Base-by-base conservation (phyloP, 768 basidiomycete genomes). In the Aureoboletus auriporus region DNA sequence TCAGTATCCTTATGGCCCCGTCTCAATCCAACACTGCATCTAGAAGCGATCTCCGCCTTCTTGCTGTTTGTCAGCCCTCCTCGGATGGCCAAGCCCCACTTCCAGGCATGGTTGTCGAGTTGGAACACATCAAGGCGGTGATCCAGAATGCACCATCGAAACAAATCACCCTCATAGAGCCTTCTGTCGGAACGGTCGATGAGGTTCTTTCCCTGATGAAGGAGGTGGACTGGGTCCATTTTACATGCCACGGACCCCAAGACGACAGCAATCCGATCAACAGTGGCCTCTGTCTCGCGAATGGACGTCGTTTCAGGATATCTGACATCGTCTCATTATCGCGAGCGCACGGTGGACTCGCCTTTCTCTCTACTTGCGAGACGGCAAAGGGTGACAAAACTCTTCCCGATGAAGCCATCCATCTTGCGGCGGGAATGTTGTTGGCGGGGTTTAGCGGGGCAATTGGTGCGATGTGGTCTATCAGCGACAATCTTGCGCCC, bases 301-400 rank as follows among this genome's bases (percentile, higher is more conserved):
- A 47, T 13, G 6, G 12, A 14, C 28, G 42, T 4, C 47, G 44
- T 11, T 17, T 55, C 12, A 50, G 26, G 17, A 13, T 52, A 1
- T 33, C 46, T 0, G 54, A 47, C n/a, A 41, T 48, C 28, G 43
- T 56, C 8, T 28, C 43, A 2, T n/a, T 47, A 11, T 51, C 54
- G 8, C 41, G 49, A 0, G 55, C 33, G 27, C 67, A 9, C 29
- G 62, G 42, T 29, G 49, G 66, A 34, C 60, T 77, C 28, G 76
- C 69, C 0, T 73, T 75, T 55, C 66, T 78, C 4, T 75, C 75
- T 6, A 75, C 76, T 1, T 78, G 76, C 49, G 65, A 78, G 47
- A 76, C 70, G 6, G 72, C 71, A 1, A 64, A 52, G 34, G 71
- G 73, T 2, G 61, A 65, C 26, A 41, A 56, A 58, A 65, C 50